Evolutionary conservation across 176 grass and related monocot genomes (phyloP), one percentile per base, ranked within the genome.

Genomic region (Panicum miliaceum): DNA sequence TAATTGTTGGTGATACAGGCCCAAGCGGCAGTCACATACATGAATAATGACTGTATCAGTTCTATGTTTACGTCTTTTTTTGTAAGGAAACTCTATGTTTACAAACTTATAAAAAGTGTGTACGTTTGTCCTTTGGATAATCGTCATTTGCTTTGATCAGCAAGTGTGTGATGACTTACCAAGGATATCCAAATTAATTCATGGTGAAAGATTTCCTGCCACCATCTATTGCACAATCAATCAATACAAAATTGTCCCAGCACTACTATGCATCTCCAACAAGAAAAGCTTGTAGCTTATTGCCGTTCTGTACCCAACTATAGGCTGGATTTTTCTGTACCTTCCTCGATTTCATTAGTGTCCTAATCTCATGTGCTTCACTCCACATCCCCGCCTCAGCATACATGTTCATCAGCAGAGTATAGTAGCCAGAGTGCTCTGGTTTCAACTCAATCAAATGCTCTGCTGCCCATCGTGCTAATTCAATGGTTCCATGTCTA

Each of bases 381-480:
- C 86, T 66, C 92, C 90, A 95, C 85, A 91, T 90, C n/a, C 91
- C 91, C 45, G 79, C 85, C 70, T 95, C 96, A 12, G 90, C 87
- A 71, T 98, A 95, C 85, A 98, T 91, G 80, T 95, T 98, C 40
- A 88, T 90, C 48, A 98, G 48, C 41, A 98, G 85, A 26, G 80
- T 88, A 60, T 98, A 95, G 78, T 98, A 98, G 65, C 92, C 96
- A 46, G 86, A 91, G 64, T 95, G 89, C 62, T 86, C 80, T 38
- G 93, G 93, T 71, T 90, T 90, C 77, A 98, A 85, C 79, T 93
- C 67, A 84, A 98, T 95, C 85, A 98, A 88, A 83, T 98, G 89
- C n/a, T 90, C 82, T 23, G 87, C 89, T 68, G 96, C 93, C 83
- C 84, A 88, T 47, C 79, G 67, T 42, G 87, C 93, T 78, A 95